phyloP scores from a whole-genome alignment of 352 stramenopile species.

The Pythium dissotocum region DNA sequence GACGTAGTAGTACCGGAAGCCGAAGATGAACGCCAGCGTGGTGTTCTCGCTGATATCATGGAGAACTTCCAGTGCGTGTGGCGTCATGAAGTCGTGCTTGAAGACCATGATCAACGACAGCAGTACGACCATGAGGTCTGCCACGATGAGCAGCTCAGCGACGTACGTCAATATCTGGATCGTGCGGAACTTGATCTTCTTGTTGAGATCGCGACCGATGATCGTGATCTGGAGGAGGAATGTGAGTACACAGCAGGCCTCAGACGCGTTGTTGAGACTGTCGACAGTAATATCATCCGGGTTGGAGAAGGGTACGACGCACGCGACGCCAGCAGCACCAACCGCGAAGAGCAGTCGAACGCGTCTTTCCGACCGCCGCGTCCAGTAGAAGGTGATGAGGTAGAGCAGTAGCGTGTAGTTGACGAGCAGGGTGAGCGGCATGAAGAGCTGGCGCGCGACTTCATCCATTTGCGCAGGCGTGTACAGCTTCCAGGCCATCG shows the following conservation, averaged over 20 bases:
- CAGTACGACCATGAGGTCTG: constrained; percentile 17
- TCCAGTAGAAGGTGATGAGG: constrained; percentile 12
- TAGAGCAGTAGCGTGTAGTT: constrained; percentile 19
- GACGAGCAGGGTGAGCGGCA: constrained; percentile 14
- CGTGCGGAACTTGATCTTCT: constrained; percentile 32
- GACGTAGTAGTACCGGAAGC: no score
- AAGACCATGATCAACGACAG: constrained; percentile 20
- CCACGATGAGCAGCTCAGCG: constrained; percentile 28
- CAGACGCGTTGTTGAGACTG: constrained; percentile 15
- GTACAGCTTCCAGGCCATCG: constrained; percentile 11
- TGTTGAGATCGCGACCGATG: constrained; percentile 33
- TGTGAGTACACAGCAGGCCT: constrained; percentile 14
- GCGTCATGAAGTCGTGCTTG: constrained; percentile 22
- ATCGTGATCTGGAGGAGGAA: constrained; percentile 43
- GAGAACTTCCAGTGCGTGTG: no score
- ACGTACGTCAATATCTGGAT: constrained; percentile 16
- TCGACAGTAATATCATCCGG: constrained; percentile 1
- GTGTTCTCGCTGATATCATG: no score
- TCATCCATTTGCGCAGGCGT: not conserved
- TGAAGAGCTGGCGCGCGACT: constrained; percentile 10
- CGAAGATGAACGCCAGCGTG: no score
- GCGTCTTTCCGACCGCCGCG: not conserved
- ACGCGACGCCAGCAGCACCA: not conserved
- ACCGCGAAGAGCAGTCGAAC: not conserved
- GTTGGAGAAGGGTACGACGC: constrained; percentile 12